Conservation (phyloP, 1,284 basidiomycete species). For the Inonotus hispidus region DNA sequence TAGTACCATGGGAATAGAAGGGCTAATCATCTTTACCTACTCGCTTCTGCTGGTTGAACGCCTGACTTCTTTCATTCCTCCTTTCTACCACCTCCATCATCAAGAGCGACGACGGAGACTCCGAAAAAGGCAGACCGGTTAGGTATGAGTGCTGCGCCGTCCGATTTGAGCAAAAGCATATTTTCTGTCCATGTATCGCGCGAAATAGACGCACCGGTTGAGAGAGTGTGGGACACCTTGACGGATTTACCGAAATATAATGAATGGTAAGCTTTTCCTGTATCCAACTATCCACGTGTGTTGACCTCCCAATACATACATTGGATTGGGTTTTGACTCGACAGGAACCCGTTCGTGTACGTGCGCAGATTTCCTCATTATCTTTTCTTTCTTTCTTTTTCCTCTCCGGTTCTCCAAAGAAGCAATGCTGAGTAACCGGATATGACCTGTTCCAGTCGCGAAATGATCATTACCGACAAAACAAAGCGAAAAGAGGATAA, state of each 20-base stretch:
- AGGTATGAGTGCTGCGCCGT: not conserved
- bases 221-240: slow-evolving; percentile 45
- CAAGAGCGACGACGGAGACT: too few species aligned
- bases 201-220: slow-evolving; percentile 41
- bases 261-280: slow-evolving; percentile 36
- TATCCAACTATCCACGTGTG: not conserved
- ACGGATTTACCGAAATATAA: slow-evolving; percentile 44
- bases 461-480: slow-evolving; percentile 44
- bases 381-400: not conserved
- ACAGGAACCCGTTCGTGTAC: slow-evolving; percentile 62
- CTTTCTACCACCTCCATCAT: not conserved
- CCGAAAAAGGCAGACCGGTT: not conserved
- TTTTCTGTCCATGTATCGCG: slow-evolving; percentile 35
- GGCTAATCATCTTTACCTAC: not conserved
- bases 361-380: slow-evolving; percentile 20
- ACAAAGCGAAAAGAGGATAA: slow-evolving; percentile 39
- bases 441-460: slow-evolving; percentile 39
- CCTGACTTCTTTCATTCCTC: not conserved
- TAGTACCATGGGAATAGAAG: not conserved
- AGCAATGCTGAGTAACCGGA: not conserved
- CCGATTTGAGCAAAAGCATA: slow-evolving; percentile 24
- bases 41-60: not conserved
- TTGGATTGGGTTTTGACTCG: not conserved
- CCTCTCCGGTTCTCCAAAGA: not conserved
- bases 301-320: not conserved